Base-by-base conservation (phyloP, 768 basidiomycete genomes). In the Phlegmacium glaucopus region DNA sequence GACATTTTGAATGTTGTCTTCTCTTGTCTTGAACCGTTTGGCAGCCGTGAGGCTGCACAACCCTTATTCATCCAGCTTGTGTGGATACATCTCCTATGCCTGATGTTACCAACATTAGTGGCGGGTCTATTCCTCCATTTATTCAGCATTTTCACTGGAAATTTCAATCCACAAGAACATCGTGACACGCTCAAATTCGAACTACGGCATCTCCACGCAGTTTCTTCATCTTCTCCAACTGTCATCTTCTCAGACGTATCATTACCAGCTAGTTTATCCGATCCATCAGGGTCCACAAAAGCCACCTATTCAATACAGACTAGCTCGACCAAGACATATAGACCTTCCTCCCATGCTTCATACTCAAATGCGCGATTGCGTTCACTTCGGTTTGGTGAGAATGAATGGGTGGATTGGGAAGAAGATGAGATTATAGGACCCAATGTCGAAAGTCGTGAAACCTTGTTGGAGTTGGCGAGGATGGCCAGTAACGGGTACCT, bases 401-500 rank as follows among this genome's bases (percentile, higher is more conserved):
- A 69, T 48, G 62, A 72, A 41, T 53, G 54, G 34, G 56, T 80
- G 26, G 64, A 66, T 6, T 97, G 94, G 94, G 79, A 85, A 8
- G 85, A 87, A 59, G 79, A 83, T 6, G 85, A 88, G 49, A 70
- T 91, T 1, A 45, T 70, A 3, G 87, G 72, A 0, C 95, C 95
- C 2, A 83, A 97, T 64, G 77, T 90, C 16, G 80, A 83, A 57
- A 80, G 78, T 42, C 74, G 90, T 36, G 80, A 85, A 51, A 87
- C 90, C 2, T 68, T 98, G 26, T 72, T 89, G 28, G 71, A 81
- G 49, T 76, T 99, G 39, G 95, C 94, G 9, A 96, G 92, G 79
- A 97, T 99, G 90, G 81, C 91, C 34, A 90, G 85, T 59, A 92
- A 98, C 61, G 92, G 95, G 40, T 97, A 97, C 70, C 67, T 86